Evolutionary conservation across 2,329 filamentous ascomycete genomes (phyloP).

Genomic region (Alternaria alternata): DNA sequence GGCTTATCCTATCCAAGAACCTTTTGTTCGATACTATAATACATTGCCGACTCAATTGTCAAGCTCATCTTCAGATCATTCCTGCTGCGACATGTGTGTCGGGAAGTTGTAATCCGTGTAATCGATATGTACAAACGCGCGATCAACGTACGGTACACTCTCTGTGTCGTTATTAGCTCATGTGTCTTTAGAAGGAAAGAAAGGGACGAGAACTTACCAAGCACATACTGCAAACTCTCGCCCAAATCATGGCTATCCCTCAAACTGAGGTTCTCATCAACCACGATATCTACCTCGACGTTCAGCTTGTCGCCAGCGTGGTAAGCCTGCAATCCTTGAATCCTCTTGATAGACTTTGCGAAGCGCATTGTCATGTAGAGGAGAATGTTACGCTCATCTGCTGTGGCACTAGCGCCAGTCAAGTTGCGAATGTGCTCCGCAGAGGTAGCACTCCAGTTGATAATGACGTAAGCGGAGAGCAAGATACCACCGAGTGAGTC

Average conservation of each 20-base stretch:
- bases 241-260: constrained; percentile 83
- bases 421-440: constrained; percentile 81
- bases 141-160: constrained; percentile 77
- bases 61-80: constrained; percentile 23
- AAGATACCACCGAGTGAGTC: constrained; percentile 80
- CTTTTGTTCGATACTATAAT: neutral
- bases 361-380: constrained; percentile 95
- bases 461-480: constrained; percentile 80
- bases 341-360: constrained; percentile 84
- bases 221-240: constrained; percentile 81
- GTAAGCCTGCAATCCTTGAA: constrained; percentile 85
- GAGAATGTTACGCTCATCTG: constrained; percentile 83
- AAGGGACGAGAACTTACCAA: constrained; percentile 55
- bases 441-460: constrained; percentile 79
- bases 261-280: constrained; percentile 77
- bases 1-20: neutral
- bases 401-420: constrained; percentile 78
- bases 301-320: constrained; percentile 87
- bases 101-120: constrained; percentile 61
- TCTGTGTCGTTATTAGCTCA: constrained; percentile 51
- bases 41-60: neutral
- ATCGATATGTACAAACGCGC: constrained; percentile 63
- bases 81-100: constrained; percentile 60
- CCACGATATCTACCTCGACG: constrained; percentile 82
- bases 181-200: rapidly evolving